Percentiles rank a stretch among this genome's conserved stretches.
Conservation (phyloP, 768 basidiomycete genomes). For the Ephemerocybe angulata region DNA sequence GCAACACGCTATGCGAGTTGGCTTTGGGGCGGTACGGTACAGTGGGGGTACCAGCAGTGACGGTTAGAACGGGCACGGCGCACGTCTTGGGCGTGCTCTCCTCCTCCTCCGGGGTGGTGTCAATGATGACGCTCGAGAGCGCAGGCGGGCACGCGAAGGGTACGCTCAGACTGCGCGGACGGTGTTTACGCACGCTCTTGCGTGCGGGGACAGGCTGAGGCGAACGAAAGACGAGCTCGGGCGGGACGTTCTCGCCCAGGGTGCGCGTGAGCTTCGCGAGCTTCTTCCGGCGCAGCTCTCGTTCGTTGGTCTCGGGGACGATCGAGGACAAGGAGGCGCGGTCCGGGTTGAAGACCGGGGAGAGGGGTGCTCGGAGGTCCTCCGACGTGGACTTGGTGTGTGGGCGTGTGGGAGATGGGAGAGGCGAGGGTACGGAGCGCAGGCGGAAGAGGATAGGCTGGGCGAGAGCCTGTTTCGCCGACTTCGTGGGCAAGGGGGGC, state of each 20-base stretch:
- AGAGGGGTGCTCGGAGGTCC: conserved; percentile 9
- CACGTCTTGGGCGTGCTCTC: neutral
- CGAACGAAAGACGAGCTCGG: conserved; percentile 44
- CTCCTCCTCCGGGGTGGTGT: neutral
- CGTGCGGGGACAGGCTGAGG: neutral
- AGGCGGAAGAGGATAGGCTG: conserved; percentile 27
- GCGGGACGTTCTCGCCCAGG: conserved; percentile 56
- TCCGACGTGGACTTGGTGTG: conserved; percentile 1
- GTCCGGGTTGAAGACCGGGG: conserved; percentile 2
- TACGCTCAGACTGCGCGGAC: conserved; percentile 14
- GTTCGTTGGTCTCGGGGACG: conserved; percentile 13
- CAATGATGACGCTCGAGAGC: neutral
- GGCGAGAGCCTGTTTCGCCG: conserved; percentile 15
- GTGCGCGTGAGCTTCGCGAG: conserved; percentile 58
- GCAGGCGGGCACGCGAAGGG: neutral
- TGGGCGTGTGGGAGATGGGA: neutral
- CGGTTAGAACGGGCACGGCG: neutral
- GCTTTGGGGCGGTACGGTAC: neutral
- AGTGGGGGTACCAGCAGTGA: conserved; percentile 8
- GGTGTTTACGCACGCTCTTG: conserved; percentile 8
- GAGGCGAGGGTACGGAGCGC: conserved; percentile 14
- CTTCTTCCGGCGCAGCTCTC: conserved; percentile 37
- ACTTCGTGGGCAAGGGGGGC: neutral
- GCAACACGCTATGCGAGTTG: neutral
- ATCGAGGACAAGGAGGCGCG: neutral